phyloP scores from a whole-genome alignment of 1,284 basidiomycete species.

The Malassezia restricta region DNA sequence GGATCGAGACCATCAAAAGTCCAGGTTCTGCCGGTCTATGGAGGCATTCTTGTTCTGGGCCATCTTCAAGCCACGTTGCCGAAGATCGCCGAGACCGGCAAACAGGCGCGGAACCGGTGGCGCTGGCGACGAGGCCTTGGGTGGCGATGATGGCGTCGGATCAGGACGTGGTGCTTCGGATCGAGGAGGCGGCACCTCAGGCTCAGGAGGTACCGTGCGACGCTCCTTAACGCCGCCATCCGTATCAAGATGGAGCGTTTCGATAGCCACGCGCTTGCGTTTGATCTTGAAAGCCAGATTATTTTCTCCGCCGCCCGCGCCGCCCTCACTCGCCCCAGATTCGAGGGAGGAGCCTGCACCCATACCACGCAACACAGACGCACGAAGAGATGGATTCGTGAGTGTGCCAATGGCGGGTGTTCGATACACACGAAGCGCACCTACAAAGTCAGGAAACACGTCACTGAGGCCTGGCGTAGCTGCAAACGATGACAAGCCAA shows the following conservation, averaged over 20 bases:
- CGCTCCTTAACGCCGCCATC: slow-evolving; percentile 82
- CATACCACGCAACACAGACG: slow-evolving; percentile 35
- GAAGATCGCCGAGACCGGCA: slow-evolving; percentile 3
- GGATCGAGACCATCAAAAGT: neutral
- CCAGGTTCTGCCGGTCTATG: slow-evolving; percentile 3
- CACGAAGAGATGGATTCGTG: slow-evolving; percentile 25
- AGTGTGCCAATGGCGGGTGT: slow-evolving; percentile 31
- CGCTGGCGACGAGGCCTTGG: neutral
- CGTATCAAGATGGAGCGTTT: slow-evolving; percentile 81
- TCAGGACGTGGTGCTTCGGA: neutral
- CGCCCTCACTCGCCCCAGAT: slow-evolving; percentile 37
- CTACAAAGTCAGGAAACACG: slow-evolving; percentile 28
- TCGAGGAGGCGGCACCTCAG: neutral
- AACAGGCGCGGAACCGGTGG: neutral
- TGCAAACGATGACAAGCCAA: slow-evolving; percentile 28
- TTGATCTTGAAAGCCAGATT: slow-evolving; percentile 90
- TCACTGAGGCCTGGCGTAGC: slow-evolving; percentile 20
- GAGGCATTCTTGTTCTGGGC: neutral
- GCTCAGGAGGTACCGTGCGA: slow-evolving; percentile 19
- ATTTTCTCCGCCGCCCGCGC: slow-evolving; percentile 60
- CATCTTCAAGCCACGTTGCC: slow-evolving; percentile 9
- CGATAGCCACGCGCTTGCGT: slow-evolving; percentile 71
- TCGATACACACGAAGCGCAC: slow-evolving; percentile 29
- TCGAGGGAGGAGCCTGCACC: slow-evolving; percentile 19
- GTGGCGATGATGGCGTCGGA: neutral